Percentiles rank a stretch among this genome's conserved stretches.
phyloP scores from a whole-genome alignment of 352 stramenopile genomes.

The Globisporangium apiculatum region DNA sequence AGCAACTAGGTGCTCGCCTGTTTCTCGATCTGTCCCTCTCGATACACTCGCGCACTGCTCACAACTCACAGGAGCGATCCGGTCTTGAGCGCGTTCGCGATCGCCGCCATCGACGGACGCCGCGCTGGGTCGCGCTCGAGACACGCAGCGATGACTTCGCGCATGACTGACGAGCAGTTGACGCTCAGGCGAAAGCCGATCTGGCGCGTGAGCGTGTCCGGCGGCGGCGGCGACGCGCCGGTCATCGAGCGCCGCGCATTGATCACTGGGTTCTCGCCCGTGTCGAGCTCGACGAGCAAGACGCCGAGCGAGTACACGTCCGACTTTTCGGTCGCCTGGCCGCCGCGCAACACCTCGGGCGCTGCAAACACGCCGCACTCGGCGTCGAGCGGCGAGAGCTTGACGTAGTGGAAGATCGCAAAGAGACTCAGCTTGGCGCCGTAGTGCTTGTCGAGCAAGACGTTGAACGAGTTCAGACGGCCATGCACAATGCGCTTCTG shows the following conservation, averaged over 20 bases:
- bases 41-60: background rate
- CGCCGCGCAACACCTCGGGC: constrained; percentile 61
- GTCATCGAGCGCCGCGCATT: constrained; percentile 45
- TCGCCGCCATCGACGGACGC: constrained; percentile 54
- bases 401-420: constrained; percentile 72
- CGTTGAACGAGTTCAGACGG: constrained; percentile 69
- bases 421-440: constrained; percentile 74
- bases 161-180: constrained; percentile 57
- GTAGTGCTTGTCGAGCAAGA: constrained; percentile 60
- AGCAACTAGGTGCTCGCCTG: no score
- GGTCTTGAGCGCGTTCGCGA: constrained; percentile 53
- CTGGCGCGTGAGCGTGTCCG: constrained; percentile 30
- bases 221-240: constrained; percentile 16
- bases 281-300: constrained; percentile 70
- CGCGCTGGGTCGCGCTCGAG: constrained; percentile 41
- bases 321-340: constrained; percentile 60
- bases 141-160: constrained; percentile 55
- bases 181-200: constrained; percentile 48
- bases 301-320: constrained; percentile 79
- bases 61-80: constrained; percentile 40
- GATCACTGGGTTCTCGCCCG: constrained; percentile 55
- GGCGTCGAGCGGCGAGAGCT: constrained; percentile 57
- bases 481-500: constrained; percentile 69
- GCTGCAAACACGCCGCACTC: constrained; percentile 63
- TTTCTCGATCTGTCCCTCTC: no score